These are phyloP conservation scores for Castanea crenata DNA, from an alignment of 306 rosid genomes.

Conservation along the genomic window DNA sequence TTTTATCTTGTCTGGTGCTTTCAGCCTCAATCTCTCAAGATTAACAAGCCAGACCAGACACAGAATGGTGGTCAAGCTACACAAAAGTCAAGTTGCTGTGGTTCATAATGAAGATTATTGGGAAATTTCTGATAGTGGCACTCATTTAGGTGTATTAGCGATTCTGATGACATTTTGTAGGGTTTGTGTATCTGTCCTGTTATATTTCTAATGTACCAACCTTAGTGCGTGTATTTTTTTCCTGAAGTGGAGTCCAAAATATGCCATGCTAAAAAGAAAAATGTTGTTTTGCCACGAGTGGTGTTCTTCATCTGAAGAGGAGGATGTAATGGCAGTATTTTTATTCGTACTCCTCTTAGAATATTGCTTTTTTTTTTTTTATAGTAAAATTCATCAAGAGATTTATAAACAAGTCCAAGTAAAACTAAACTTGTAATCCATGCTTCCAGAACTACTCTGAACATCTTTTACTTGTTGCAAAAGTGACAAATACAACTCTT, in stretches of 20 bases:
- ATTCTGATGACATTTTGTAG: slow-evolving; percentile 28
- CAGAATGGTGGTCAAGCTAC: slow-evolving; percentile 53
- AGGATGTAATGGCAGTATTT: no score
- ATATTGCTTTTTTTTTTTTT: no score
- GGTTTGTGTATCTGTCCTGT: slow-evolving; percentile 31
- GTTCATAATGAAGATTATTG: slow-evolving; percentile 33
- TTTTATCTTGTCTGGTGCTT: slow-evolving; percentile 12
- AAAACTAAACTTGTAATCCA: no score
- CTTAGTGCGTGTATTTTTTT: slow-evolving; percentile 13
- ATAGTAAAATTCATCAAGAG: no score
- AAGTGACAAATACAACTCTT: no score
- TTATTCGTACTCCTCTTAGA: no score
- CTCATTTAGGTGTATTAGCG: slow-evolving; percentile 25
- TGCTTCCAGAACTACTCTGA: no score
- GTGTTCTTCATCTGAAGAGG: no score
- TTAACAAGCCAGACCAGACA: slow-evolving; percentile 52
- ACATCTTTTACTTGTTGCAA: no score
- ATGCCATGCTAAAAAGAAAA: no score
- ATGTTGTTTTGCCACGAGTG: no score
- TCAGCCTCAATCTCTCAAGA: slow-evolving; percentile 73
- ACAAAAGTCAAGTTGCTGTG: slow-evolving; percentile 69
- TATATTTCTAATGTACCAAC: slow-evolving; percentile 33
- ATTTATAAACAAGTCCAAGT: no score
- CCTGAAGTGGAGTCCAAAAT: slow-evolving; percentile 25
- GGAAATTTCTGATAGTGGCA: slow-evolving; percentile 25